Evolutionary conservation across 2,329 filamentous ascomycete species (phyloP).

Genomic region (Aureobasidium lini): DNA sequence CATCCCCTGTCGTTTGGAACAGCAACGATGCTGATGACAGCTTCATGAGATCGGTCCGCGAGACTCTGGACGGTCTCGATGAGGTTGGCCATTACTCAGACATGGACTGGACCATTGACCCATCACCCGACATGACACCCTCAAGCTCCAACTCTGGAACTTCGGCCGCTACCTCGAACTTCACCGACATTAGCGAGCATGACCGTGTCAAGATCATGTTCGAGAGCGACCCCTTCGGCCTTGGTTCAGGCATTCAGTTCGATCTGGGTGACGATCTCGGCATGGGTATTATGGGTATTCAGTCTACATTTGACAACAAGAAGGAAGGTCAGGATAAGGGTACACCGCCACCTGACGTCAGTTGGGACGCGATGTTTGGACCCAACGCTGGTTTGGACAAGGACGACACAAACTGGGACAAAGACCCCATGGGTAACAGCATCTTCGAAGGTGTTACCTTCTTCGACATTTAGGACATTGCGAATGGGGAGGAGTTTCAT

Average conservation of each 20-base stretch:
- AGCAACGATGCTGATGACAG: conserved; percentile 2
- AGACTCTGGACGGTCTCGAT: conserved; percentile 20
- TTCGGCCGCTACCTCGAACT: conserved; percentile 31
- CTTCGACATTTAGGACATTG: not conserved
- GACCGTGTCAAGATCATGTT: conserved; percentile 35
- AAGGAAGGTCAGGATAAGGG: conserved; percentile 1
- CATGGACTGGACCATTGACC: conserved; percentile 18
- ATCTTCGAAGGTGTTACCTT: conserved; percentile 9
- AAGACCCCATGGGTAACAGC: conserved; percentile 12
- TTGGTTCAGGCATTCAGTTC: conserved; percentile 8
- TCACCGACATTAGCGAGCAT: conserved; percentile 36
- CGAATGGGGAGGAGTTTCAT: not conserved
- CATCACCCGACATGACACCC: conserved; percentile 21
- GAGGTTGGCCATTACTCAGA: conserved; percentile 16
- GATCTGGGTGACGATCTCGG: conserved; percentile 5
- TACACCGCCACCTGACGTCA: not conserved
- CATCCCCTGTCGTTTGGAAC: not conserved
- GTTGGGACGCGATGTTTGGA: conserved; percentile 6
- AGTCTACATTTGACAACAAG: conserved; percentile 5
- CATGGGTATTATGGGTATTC: conserved; percentile 1
- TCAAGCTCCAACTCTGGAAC: conserved; percentile 21
- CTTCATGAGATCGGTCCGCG: conserved; percentile 15
- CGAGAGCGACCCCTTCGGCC: conserved; percentile 23
- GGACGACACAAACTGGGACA: conserved; percentile 9
- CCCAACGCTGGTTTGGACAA: conserved; percentile 9